Conservation (phyloP, 176 grass and related monocot species). For the Carex kokanica region DNA sequence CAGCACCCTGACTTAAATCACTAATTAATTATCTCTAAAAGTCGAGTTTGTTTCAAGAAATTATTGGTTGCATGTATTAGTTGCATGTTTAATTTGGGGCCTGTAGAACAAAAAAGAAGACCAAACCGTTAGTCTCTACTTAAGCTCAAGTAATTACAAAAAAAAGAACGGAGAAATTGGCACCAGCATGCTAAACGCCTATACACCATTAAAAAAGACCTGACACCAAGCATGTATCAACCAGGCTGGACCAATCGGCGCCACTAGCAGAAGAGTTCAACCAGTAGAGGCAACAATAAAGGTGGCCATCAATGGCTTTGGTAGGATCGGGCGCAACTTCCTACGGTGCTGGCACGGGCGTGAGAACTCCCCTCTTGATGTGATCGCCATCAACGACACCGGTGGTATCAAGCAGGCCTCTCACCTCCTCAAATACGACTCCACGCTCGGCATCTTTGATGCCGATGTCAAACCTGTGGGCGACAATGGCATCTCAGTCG, state of each 20-base stretch:
- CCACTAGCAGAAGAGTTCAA: conserved; percentile 21
- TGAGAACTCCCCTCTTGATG: conserved; percentile 41
- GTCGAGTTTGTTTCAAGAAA: background rate
- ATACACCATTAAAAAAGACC: background rate
- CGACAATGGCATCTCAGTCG: conserved; percentile 31
- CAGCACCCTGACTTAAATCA: background rate
- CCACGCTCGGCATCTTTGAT: conserved; percentile 51
- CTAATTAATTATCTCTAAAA: background rate
- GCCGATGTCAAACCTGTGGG: conserved; percentile 43
- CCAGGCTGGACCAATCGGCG: background rate
- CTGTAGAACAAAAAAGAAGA: background rate
- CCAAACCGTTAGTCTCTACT: background rate
- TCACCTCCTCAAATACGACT: conserved; percentile 57
- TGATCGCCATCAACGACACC: conserved; percentile 52
- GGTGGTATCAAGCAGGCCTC: conserved; percentile 51
- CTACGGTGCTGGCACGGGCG: conserved; percentile 58
- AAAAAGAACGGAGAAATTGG: background rate
- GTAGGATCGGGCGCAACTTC: conserved; percentile 52
- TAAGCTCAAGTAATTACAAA: background rate
- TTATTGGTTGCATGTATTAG: background rate
- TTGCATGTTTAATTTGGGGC: background rate
- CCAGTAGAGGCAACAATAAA: conserved; percentile 46
- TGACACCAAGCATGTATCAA: conserved; percentile 2
- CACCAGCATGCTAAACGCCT: background rate
- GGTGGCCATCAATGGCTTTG: conserved; percentile 57